Evolutionary conservation across 257 asterid genomes (phyloP).

Genomic region (Avicennia marina): DNA sequence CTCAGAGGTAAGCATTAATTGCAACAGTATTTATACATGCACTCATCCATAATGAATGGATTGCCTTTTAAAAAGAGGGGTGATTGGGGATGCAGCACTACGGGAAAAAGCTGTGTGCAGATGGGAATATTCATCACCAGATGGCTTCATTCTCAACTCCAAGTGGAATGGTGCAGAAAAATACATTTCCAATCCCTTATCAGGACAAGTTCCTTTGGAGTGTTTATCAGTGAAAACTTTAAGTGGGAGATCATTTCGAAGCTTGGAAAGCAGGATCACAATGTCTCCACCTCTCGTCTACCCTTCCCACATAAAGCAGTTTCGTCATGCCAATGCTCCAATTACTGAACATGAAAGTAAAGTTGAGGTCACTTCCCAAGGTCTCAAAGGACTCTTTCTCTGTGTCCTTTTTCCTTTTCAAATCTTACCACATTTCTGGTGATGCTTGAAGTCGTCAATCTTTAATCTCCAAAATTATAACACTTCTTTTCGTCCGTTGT

Average conservation of each 20-base stretch:
- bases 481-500: background rate
- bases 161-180: constrained; percentile 89
- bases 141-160: constrained; percentile 54
- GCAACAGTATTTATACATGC: background rate
- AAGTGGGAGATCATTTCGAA: constrained; percentile 55
- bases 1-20: constrained; percentile 46
- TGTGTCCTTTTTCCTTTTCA: background rate
- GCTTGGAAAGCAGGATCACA: constrained; percentile 41
- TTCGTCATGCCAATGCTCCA: constrained; percentile 28
- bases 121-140: constrained; percentile 62
- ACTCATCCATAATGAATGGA: background rate
- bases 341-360: constrained; percentile 24
- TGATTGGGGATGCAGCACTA: constrained; percentile 44
- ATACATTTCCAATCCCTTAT: constrained; percentile 70
- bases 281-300: constrained; percentile 78
- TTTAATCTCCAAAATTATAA: no score
- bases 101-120: constrained; percentile 59
- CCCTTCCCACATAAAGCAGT: constrained; percentile 33
- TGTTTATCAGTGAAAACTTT: constrained; percentile 72
- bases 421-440: background rate
- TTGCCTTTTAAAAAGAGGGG: background rate
- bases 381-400: constrained; percentile 4
- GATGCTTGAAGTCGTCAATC: no score
- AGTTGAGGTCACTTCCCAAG: constrained; percentile 21
- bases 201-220: constrained; percentile 82